phyloP scores from a whole-genome alignment of 176 grass and related monocot genomes.

The Saccharum officinarum region DNA sequence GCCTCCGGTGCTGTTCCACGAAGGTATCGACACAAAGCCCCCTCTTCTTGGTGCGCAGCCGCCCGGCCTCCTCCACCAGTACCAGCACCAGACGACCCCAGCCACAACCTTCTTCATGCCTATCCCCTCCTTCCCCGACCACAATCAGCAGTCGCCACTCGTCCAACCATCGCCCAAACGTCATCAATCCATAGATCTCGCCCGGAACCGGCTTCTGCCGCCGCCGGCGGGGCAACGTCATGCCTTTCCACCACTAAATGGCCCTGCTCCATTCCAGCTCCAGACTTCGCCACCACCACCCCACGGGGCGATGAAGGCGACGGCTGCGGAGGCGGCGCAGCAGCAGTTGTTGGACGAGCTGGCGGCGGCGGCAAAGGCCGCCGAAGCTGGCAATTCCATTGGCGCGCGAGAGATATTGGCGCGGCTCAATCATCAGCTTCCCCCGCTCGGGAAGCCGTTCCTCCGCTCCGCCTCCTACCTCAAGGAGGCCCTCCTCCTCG shows the following conservation, averaged over 20 bases:
- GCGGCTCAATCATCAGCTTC: slow-evolving; percentile 99
- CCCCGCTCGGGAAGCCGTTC: slow-evolving; percentile 86
- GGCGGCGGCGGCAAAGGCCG: slow-evolving; percentile 72
- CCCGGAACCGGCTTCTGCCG: slow-evolving; percentile 31
- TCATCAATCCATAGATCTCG: slow-evolving; percentile 45
- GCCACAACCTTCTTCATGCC: slow-evolving; percentile 66
- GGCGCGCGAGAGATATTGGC: slow-evolving; percentile 99
- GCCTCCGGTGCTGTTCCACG: slow-evolving; percentile 46
- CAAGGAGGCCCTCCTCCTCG: slow-evolving; percentile 84
- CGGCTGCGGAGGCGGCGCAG: slow-evolving; percentile 38
- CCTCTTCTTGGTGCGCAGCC: slow-evolving; percentile 46
- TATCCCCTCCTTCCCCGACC: slow-evolving; percentile 37
- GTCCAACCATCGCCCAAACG: slow-evolving; percentile 61
- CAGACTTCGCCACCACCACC: slow-evolving; percentile 50
- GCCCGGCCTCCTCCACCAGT: slow-evolving; percentile 47
- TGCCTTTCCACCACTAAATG: slow-evolving; percentile 41
- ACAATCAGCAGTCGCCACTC: slow-evolving; percentile 32
- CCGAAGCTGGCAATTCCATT: slow-evolving; percentile 68
- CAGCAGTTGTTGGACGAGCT: slow-evolving; percentile 65
- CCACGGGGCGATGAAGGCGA: slow-evolving; percentile 33
- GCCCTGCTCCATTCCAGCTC: slow-evolving; percentile 49
- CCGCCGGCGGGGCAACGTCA: slow-evolving; percentile 14
- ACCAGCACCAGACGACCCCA: slow-evolving; percentile 47
- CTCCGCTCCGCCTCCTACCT: slow-evolving; percentile 92
- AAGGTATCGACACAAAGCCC: slow-evolving; percentile 53